Evolutionary conservation across 306 rosid genomes (phyloP).

Genomic region (Gastrolobium bilobum): DNA sequence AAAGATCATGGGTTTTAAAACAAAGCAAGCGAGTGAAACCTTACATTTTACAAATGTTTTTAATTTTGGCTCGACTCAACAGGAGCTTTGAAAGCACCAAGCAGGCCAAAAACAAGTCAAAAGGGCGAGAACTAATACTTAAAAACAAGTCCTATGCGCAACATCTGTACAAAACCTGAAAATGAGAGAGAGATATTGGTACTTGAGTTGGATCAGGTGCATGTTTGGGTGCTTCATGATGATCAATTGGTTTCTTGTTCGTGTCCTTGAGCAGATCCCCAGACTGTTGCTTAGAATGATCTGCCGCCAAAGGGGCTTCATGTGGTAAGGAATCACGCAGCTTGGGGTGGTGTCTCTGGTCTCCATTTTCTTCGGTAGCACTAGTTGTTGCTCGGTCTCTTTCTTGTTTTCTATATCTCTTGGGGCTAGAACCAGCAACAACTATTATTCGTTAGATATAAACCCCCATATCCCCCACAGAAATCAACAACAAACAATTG

Average conservation of each 20-base stretch:
- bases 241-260: slow-evolving; percentile 50
- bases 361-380: slow-evolving; percentile 51
- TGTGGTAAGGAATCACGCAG: slow-evolving; percentile 55
- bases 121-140: background rate
- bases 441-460: slow-evolving; percentile 16
- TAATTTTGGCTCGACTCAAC: background rate
- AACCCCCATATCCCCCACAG: background rate
- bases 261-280: slow-evolving; percentile 53
- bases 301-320: slow-evolving; percentile 43
- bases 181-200: slow-evolving; percentile 58
- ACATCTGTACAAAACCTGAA: slow-evolving; percentile 53
- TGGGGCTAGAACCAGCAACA: slow-evolving; percentile 60
- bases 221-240: slow-evolving; percentile 51
- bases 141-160: background rate
- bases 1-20: background rate
- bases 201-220: slow-evolving; percentile 52
- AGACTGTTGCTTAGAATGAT: slow-evolving; percentile 53
- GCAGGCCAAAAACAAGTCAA: background rate
- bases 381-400: slow-evolving; percentile 49
- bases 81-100: background rate
- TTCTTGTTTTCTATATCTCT: slow-evolving; percentile 63
- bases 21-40: background rate
- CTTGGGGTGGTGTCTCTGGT: slow-evolving; percentile 52
- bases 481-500: background rate
- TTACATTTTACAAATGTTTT: too few relatives aligned